Percentiles rank a stretch among this genome's conserved stretches.
Conservation (phyloP, 257 asterid genomes). For the Nicotiana tomentosiformis region DNA sequence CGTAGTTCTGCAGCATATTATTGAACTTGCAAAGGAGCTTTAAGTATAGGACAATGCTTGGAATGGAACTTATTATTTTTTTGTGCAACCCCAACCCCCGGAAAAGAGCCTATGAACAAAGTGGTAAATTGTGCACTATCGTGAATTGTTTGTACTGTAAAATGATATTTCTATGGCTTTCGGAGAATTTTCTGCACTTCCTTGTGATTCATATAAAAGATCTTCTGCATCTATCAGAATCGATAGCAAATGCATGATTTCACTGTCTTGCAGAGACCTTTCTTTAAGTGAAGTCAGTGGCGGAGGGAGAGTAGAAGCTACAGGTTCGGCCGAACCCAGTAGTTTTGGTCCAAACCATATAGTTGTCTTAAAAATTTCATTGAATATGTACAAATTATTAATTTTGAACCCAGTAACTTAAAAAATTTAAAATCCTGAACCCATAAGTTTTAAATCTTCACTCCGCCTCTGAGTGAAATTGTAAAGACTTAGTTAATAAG, state of each 20-base stretch:
- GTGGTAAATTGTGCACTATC: not conserved
- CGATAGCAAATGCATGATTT: not conserved
- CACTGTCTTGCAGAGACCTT: not conserved
- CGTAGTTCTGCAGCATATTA: not conserved
- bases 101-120: no score
- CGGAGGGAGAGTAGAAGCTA: no score
- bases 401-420: no score
- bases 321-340: no score
- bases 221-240: constrained; percentile 1
- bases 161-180: not conserved
- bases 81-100: no score
- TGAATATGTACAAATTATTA: no score
- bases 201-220: not conserved
- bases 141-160: not conserved
- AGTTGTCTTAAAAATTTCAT: no score
- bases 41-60: not conserved
- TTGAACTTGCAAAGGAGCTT: not conserved
- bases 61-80: not conserved
- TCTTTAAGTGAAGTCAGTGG: not conserved
- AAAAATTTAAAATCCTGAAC: no score
- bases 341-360: no score
- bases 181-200: not conserved
- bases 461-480: not conserved
- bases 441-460: no score
- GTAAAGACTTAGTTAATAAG: not conserved